phyloP scores from a whole-genome alignment of 129 eudicot genomes.

The Flaveria sonorensis region DNA sequence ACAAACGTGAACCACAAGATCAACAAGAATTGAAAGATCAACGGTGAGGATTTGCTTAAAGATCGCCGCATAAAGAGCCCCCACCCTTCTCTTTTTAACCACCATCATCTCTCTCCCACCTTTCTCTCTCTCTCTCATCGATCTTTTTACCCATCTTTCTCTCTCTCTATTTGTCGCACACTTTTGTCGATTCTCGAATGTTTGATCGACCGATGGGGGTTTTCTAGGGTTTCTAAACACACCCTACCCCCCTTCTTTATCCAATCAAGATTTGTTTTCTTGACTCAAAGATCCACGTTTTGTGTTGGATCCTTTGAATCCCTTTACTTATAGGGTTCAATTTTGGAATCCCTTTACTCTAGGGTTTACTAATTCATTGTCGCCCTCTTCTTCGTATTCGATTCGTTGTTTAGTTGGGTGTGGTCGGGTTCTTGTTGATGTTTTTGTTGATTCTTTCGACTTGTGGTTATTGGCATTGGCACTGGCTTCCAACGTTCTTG shows the following conservation, averaged over 20 bases:
- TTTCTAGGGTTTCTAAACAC: slow-evolving; percentile 48
- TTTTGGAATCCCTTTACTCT: slow-evolving; percentile 2
- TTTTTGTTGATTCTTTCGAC: slow-evolving; percentile 10
- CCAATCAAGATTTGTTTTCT: slow-evolving; percentile 10
- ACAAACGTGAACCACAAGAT: slow-evolving; percentile 31
- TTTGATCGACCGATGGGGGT: slow-evolving; percentile 30
- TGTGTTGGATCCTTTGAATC: slow-evolving; percentile 26
- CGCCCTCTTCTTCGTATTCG: neutral
- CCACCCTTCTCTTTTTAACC: slow-evolving; percentile 22
- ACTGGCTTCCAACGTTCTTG: neutral
- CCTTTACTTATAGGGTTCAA: slow-evolving; percentile 20
- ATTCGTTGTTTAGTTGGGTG: neutral
- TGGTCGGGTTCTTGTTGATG: neutral
- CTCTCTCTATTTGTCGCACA: slow-evolving; percentile 12
- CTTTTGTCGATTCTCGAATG: slow-evolving; percentile 27
- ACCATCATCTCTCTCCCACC: neutral
- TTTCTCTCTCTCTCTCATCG: neutral
- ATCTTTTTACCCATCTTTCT: slow-evolving; percentile 16
- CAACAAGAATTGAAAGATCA: neutral
- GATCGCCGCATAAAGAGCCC: slow-evolving; percentile 40
- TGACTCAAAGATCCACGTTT: slow-evolving; percentile 39
- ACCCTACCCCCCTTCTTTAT: slow-evolving; percentile 12
- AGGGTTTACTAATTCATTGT: slow-evolving; percentile 32
- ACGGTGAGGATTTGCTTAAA: slow-evolving; percentile 34
- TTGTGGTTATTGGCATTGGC: slow-evolving; percentile 3